A percentile compares a stretch with the other conserved stretches of the same genome.
phyloP scores from a whole-genome alignment of 1,284 basidiomycete species.

The Sanghuangporus weigelae region DNA sequence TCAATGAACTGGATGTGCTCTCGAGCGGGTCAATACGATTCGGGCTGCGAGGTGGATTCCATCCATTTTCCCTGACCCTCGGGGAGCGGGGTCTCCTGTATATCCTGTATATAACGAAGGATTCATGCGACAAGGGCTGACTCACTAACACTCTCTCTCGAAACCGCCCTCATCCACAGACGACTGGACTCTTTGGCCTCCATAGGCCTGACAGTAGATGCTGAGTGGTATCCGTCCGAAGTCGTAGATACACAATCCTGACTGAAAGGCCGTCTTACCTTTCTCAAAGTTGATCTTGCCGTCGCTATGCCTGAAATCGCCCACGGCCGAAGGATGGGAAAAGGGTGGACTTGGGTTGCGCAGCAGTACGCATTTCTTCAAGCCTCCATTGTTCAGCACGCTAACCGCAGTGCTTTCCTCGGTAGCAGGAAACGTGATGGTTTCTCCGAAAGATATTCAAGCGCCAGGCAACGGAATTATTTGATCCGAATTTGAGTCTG shows the following conservation, averaged over 20 bases:
- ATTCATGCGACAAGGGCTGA: neutral
- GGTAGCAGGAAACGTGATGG: slow-evolving; percentile 1
- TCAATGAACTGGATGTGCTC: too few species aligned
- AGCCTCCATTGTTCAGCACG: neutral
- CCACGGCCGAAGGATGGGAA: slow-evolving; percentile 7
- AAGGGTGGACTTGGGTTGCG: slow-evolving; percentile 5
- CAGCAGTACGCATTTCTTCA: neutral
- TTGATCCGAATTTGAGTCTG: slow-evolving; percentile 14
- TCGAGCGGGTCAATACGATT: too few species aligned
- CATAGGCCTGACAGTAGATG: neutral
- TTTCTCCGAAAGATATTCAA: slow-evolving; percentile 12
- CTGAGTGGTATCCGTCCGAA: neutral
- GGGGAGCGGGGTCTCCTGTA: too few species aligned
- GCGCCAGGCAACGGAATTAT: slow-evolving; percentile 11
- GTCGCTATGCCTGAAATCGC: neutral
- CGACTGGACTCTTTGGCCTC: neutral
- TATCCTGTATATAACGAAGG: too few species aligned
- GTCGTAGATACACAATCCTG: neutral
- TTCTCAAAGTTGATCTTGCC: neutral
- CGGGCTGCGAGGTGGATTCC: too few species aligned
- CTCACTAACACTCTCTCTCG: neutral
- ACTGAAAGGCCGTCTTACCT: neutral
- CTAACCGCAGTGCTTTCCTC: neutral
- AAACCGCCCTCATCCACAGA: neutral
- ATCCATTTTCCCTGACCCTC: too few species aligned